phyloP scores from a whole-genome alignment of 768 basidiomycete genomes.

The Mycena alexandri region DNA sequence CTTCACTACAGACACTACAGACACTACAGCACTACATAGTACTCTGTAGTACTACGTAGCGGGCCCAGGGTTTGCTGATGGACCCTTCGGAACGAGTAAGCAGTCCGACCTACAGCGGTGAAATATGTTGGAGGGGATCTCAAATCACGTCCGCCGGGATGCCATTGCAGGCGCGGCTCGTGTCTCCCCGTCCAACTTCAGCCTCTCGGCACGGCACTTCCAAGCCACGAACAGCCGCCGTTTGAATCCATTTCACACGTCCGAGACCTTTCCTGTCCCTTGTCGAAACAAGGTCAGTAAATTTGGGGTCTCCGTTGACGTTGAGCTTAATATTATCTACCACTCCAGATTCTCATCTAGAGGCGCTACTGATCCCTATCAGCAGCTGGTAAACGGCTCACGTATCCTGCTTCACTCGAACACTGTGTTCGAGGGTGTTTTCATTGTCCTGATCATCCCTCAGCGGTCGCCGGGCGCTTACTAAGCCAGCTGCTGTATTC shows the following conservation, averaged over 20 bases:
- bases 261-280: conserved; percentile 22
- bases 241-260: too few species aligned
- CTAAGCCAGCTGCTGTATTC: too few species aligned
- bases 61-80: too few species aligned
- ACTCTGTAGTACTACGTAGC: too few species aligned
- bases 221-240: conserved; percentile 20
- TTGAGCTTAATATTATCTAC: background rate
- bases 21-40: too few species aligned
- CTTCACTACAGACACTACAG: too few species aligned
- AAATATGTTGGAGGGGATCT: conserved; percentile 6
- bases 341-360: background rate
- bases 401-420: too few species aligned
- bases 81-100: conserved; percentile 4
- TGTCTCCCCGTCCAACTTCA: conserved; percentile 14
- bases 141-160: conserved; percentile 13
- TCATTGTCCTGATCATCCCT: too few species aligned
- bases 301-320: conserved; percentile 11
- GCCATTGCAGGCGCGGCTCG: conserved; percentile 7
- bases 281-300: conserved; percentile 22
- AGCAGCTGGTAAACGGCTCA: too few species aligned
- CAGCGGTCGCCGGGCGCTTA: too few species aligned
- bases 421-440: too few species aligned
- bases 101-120: conserved; percentile 5
- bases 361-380: conserved; percentile 15
- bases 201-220: conserved; percentile 30